Evolutionary conservation across 1,284 basidiomycete species (phyloP).

Genomic region (Pascua sp.): DNA sequence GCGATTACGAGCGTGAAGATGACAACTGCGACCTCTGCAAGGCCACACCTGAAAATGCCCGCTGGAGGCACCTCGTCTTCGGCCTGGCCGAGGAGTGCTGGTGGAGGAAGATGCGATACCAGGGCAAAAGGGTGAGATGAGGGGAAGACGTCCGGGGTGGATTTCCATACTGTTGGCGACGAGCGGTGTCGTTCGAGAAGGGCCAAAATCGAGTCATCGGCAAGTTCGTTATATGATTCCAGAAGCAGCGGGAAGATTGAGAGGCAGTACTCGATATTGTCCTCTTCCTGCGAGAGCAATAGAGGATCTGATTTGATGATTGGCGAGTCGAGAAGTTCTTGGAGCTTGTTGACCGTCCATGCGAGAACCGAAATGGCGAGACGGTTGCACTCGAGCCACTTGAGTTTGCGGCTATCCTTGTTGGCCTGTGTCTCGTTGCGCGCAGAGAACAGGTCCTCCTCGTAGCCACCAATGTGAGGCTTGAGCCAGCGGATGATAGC

Average conservation of each 20-base stretch:
- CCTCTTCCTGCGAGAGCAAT: slow-evolving; percentile 74
- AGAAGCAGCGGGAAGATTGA: slow-evolving; percentile 80
- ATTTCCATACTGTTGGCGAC: slow-evolving; percentile 58
- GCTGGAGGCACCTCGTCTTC: slow-evolving; percentile 40
- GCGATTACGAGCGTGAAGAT: slow-evolving; percentile 77
- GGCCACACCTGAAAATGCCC: slow-evolving; percentile 67
- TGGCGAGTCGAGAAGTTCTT: slow-evolving; percentile 71
- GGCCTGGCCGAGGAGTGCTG: slow-evolving; percentile 45
- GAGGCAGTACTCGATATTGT: slow-evolving; percentile 85
- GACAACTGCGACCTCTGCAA: slow-evolving; percentile 83
- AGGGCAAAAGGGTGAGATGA: slow-evolving; percentile 90
- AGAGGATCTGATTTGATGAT: slow-evolving; percentile 61
- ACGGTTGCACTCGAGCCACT: slow-evolving; percentile 85
- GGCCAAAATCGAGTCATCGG: slow-evolving; percentile 62
- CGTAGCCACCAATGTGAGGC: slow-evolving; percentile 88
- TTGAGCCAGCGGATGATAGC: slow-evolving; percentile 90
- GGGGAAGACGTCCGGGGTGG: slow-evolving; percentile 80
- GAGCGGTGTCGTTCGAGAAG: slow-evolving; percentile 68
- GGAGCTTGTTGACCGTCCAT: slow-evolving; percentile 85
- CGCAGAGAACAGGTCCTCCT: slow-evolving; percentile 45
- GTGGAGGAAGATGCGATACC: slow-evolving; percentile 63
- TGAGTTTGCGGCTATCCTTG: slow-evolving; percentile 71
- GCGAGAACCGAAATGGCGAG: slow-evolving; percentile 67
- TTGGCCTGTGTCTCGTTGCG: slow-evolving; percentile 34
- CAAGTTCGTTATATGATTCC: slow-evolving; percentile 82